A percentile compares a stretch with the other conserved stretches of the same genome.
These are phyloP conservation scores for Hyphopichia pseudoburtonii DNA, from an alignment of 1,139 yeast genomes.

Conservation along the genomic window DNA sequence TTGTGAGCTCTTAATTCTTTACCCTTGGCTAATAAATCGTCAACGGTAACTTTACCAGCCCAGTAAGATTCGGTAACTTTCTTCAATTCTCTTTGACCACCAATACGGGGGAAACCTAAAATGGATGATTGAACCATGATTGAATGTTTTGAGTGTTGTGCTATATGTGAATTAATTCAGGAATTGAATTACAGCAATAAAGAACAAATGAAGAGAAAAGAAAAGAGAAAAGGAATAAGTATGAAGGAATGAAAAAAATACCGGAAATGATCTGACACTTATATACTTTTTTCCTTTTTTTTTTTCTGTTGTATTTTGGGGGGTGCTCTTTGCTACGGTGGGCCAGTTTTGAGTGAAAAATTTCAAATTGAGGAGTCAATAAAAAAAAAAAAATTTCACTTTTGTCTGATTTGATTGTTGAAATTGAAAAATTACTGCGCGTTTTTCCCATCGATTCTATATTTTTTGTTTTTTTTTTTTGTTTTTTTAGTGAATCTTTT, in stretches of 20 bases:
- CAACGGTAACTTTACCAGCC: constrained; percentile 88
- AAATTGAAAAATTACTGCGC: too few relatives aligned
- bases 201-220: constrained; percentile 1
- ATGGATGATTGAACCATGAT: constrained; percentile 93
- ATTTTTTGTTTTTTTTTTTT: too few relatives aligned
- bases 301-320: too few relatives aligned
- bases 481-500: too few relatives aligned
- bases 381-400: too few relatives aligned
- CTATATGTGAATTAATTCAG: constrained; percentile 2
- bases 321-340: too few relatives aligned
- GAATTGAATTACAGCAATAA: constrained; percentile 1
- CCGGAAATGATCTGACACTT: too few relatives aligned
- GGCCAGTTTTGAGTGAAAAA: too few relatives aligned
- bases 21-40: constrained; percentile 88
- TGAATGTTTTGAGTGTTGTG: not conserved
- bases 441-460: too few relatives aligned
- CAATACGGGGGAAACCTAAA: constrained; percentile 99
- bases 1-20: constrained; percentile 92
- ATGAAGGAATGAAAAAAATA: constrained; percentile 1
- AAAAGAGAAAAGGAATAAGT: not conserved
- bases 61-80: constrained; percentile 99
- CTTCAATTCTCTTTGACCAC: constrained; percentile 98
- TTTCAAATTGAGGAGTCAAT: too few relatives aligned
- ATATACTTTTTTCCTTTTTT: too few relatives aligned
- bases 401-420: too few relatives aligned